These are phyloP conservation scores for Cephaloascus albidus DNA, from an alignment of 805 yeast genomes.

Conservation along the genomic window DNA sequence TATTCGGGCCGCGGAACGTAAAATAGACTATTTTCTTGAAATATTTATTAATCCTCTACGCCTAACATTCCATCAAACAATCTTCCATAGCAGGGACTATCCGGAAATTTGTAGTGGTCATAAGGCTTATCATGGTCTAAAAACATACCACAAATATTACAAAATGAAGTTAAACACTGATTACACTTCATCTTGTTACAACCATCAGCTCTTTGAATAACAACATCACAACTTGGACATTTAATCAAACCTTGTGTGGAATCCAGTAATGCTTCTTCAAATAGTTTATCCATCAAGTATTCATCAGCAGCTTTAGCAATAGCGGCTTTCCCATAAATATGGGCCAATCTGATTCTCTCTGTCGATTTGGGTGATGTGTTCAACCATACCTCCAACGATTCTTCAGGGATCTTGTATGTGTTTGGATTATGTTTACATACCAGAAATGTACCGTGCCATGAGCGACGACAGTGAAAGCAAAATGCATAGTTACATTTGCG, in stretches of 20 bases:
- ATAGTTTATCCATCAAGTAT: slow-evolving; percentile 34
- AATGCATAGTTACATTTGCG: slow-evolving; percentile 41
- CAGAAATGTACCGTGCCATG: slow-evolving; percentile 52
- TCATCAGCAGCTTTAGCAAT: slow-evolving; percentile 33
- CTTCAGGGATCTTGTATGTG: slow-evolving; percentile 18
- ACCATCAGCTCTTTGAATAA: slow-evolving; percentile 49
- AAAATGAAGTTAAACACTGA: slow-evolving; percentile 37
- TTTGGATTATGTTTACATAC: slow-evolving; percentile 34
- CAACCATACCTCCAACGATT: slow-evolving; percentile 26
- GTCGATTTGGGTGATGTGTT: slow-evolving; percentile 17
- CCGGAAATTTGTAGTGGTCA: slow-evolving; percentile 35
- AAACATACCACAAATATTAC: slow-evolving; percentile 42
- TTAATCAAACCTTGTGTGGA: slow-evolving; percentile 30
- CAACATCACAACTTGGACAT: slow-evolving; percentile 45
- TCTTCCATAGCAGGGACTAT: slow-evolving; percentile 34
- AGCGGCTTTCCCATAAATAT: slow-evolving; percentile 34
- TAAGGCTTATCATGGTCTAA: slow-evolving; percentile 35
- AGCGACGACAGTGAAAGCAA: slow-evolving; percentile 45
- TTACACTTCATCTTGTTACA: slow-evolving; percentile 56
- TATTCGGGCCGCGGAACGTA: no score
- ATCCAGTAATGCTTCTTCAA: slow-evolving; percentile 31
- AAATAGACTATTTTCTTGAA: neutral
- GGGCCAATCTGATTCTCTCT: slow-evolving; percentile 21
- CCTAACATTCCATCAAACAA: slow-evolving; percentile 43
- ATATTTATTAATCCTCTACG: slow-evolving; percentile 4